phyloP scores from a whole-genome alignment of 106 monocot species.

The Hemerocallis citrina region DNA sequence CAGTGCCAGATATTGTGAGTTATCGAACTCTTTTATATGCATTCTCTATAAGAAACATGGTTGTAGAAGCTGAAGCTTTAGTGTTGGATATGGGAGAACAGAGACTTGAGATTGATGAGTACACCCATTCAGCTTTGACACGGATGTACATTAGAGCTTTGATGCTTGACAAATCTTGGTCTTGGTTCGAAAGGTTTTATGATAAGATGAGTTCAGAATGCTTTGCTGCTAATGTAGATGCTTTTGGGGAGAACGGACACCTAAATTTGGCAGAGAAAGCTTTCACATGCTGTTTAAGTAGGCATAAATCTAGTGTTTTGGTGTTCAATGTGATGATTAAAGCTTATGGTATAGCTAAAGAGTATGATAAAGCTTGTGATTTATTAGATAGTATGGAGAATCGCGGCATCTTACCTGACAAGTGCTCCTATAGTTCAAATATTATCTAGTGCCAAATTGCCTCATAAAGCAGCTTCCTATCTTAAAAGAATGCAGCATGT shows the following conservation, averaged over 20 bases:
- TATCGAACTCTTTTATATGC: constrained; percentile 85
- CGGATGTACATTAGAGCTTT: constrained; percentile 65
- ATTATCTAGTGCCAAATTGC: constrained; percentile 46
- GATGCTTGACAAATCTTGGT: constrained; percentile 62
- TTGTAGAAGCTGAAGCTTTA: constrained; percentile 58
- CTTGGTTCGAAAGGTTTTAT: constrained; percentile 72
- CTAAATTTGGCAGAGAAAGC: constrained; percentile 61
- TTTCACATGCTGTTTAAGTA: constrained; percentile 34
- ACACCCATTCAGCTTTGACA: constrained; percentile 77
- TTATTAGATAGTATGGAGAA: constrained; percentile 46
- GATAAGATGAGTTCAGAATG: constrained; percentile 68
- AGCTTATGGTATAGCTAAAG: constrained; percentile 57
- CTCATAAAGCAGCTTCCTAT: constrained; percentile 52
- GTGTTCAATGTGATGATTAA: constrained; percentile 97
- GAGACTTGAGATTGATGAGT: constrained; percentile 78
- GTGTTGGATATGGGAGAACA: constrained; percentile 58
- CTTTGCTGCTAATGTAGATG: constrained; percentile 89
- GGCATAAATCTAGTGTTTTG: constrained; percentile 34
- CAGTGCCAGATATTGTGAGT: constrained; percentile 66
- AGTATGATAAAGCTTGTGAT: constrained; percentile 57
- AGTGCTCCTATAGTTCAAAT: constrained; percentile 74
- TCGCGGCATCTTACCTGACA: constrained; percentile 55
- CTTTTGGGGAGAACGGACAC: constrained; percentile 62
- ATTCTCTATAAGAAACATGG: constrained; percentile 72
- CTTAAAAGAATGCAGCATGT: constrained; percentile 54